phyloP scores from a whole-genome alignment of 257 asterid genomes.

The Osmanthus fragrans region DNA sequence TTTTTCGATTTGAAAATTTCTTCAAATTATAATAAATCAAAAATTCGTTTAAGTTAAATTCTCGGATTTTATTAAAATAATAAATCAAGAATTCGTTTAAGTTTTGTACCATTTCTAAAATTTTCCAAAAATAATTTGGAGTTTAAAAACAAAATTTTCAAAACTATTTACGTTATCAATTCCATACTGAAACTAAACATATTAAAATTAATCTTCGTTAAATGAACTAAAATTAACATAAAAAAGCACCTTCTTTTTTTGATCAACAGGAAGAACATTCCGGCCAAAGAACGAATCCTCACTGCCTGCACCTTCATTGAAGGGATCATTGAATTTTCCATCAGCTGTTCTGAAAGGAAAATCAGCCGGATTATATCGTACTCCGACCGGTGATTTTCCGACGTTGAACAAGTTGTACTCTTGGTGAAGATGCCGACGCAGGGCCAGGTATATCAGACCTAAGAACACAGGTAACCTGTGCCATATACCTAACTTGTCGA shows the following conservation, averaged over 20 bases:
- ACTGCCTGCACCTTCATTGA: slow-evolving; percentile 39
- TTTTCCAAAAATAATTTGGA: too few species aligned
- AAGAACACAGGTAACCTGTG: slow-evolving; percentile 57
- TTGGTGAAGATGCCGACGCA: slow-evolving; percentile 56
- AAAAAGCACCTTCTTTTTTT: slow-evolving; percentile 39
- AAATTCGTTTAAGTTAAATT: too few species aligned
- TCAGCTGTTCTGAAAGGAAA: slow-evolving; percentile 45
- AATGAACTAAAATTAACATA: neutral
- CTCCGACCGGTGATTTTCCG: slow-evolving; percentile 40
- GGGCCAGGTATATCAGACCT: slow-evolving; percentile 46
- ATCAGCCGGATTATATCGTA: slow-evolving; percentile 39
- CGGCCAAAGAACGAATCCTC: slow-evolving; percentile 58
- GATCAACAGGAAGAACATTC: slow-evolving; percentile 54
- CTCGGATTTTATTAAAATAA: neutral
- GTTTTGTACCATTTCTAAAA: too few species aligned
- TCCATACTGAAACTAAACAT: neutral
- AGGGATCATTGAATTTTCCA: slow-evolving; percentile 48
- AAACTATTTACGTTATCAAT: neutral
- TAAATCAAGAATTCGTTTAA: too few species aligned
- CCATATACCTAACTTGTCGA: slow-evolving; percentile 49
- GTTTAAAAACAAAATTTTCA: neutral
- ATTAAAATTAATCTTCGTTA: neutral
- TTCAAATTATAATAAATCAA: too few species aligned
- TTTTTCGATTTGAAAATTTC: too few species aligned
- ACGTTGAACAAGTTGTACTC: slow-evolving; percentile 60